phyloP scores from a whole-genome alignment of 192 early-diverging fungal species.

The Coemansia aciculifera region DNA sequence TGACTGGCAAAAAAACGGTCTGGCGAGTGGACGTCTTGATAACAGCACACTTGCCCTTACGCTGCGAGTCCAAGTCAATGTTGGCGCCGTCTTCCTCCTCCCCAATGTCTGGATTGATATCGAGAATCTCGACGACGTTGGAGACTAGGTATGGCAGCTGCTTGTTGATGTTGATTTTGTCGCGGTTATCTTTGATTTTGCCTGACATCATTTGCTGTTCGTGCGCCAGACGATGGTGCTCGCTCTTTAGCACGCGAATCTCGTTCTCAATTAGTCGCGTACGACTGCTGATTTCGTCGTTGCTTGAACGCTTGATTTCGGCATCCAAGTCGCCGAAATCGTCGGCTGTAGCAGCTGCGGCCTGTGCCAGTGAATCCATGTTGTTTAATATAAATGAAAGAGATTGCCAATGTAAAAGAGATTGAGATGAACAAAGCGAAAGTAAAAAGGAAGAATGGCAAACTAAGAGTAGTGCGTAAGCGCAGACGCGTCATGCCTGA shows the following conservation, averaged over 20 bases:
- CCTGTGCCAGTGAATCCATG: constrained; percentile 53
- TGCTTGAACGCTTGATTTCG: constrained; percentile 85
- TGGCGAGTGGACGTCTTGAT: constrained; percentile 94
- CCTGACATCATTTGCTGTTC: constrained; percentile 87
- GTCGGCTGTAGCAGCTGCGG: constrained; percentile 44
- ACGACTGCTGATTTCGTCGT: constrained; percentile 91
- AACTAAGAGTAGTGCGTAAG: not conserved
- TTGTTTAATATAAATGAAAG: not conserved
- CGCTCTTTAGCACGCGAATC: constrained; percentile 94
- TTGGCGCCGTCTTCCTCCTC: constrained; percentile 94
- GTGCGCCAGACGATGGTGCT: constrained; percentile 83
- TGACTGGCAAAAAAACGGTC: constrained; percentile 96
- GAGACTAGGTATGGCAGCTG: constrained; percentile 96
- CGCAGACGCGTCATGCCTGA: constrained; percentile 17
- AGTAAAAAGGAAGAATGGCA: not conserved
- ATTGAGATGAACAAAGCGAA: constrained; percentile 1
- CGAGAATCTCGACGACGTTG: constrained; percentile 95
- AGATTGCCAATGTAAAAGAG: not conserved
- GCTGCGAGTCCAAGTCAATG: constrained; percentile 87
- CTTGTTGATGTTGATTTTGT: constrained; percentile 98
- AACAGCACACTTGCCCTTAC: constrained; percentile 96
- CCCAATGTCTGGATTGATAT: constrained; percentile 86
- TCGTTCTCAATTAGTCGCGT: constrained; percentile 94
- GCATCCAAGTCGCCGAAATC: constrained; percentile 77
- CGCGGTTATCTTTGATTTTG: constrained; percentile 95